A percentile compares a stretch with the other conserved stretches of the same genome.
Evolutionary conservation across 306 rosid species (phyloP).

Genomic region (Castanea mollissima): DNA sequence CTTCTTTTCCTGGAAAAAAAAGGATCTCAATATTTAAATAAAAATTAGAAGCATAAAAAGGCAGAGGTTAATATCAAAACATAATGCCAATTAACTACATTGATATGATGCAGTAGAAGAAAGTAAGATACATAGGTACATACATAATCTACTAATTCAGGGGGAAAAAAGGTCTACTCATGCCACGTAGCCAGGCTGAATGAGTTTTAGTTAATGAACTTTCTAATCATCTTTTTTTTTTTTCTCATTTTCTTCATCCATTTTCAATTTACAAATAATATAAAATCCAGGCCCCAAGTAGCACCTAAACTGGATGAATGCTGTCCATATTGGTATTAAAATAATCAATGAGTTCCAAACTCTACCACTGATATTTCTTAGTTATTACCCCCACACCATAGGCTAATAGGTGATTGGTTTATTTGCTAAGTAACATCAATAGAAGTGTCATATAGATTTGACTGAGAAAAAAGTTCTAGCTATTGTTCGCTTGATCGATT

Average conservation of each 20-base stretch:
- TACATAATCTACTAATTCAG: background rate
- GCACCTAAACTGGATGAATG: too few species aligned
- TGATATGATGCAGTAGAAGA: background rate
- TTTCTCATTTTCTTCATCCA: too few species aligned
- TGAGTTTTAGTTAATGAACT: background rate
- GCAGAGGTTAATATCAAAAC: background rate
- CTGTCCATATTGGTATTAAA: too few species aligned
- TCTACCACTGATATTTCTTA: background rate
- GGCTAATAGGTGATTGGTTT: background rate
- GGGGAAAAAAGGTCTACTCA: background rate
- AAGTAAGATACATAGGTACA: too few species aligned
- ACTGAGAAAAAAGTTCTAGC: background rate
- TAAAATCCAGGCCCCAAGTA: too few species aligned
- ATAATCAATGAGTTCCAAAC: background rate
- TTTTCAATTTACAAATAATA: too few species aligned
- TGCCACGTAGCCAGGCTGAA: background rate
- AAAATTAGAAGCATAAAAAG: background rate
- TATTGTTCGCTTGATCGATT: background rate
- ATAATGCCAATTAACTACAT: background rate
- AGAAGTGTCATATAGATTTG: background rate
- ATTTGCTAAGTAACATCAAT: background rate
- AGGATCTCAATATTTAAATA: background rate
- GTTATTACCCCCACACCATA: background rate
- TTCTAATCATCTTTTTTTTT: too few species aligned
- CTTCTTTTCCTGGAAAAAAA: constrained; percentile 52